Conservation (phyloP, 202 grass and related monocot species). For the Bolboschoenoplectus hybrid region DNA sequence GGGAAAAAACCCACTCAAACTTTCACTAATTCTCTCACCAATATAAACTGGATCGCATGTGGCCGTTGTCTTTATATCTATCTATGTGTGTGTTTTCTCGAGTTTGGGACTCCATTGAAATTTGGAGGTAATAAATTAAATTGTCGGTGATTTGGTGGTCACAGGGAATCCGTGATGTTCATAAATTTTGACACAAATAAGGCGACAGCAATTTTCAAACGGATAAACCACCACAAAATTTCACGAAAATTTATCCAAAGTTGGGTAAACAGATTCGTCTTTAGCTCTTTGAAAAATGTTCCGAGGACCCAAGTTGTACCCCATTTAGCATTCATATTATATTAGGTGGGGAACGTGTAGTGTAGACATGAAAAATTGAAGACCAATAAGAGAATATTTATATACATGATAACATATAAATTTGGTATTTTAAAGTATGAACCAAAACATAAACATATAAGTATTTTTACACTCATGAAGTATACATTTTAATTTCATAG, state of each 20-base stretch:
- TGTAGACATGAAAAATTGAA: not conserved
- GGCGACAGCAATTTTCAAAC: slow-evolving; percentile 19
- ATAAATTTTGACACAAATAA: slow-evolving; percentile 33
- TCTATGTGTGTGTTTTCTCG: not conserved
- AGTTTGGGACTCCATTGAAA: not conserved
- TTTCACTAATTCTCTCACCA: slow-evolving; percentile 24
- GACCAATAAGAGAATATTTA: not conserved
- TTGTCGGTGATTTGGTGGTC: not conserved
- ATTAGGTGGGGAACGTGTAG: not conserved
- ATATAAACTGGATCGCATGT: not conserved
- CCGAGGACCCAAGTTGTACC: slow-evolving; percentile 19
- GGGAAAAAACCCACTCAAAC: slow-evolving; percentile 16
- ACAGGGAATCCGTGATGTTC: slow-evolving; percentile 27
- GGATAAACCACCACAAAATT: slow-evolving; percentile 34
- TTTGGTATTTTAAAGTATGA: no score
- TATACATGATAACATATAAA: no score
- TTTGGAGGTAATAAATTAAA: no score
- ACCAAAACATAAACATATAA: no score
- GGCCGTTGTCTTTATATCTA: not conserved
- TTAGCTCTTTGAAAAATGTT: not conserved
- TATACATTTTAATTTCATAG: not conserved
- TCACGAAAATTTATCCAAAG: slow-evolving; percentile 33
- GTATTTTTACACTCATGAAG: not conserved
- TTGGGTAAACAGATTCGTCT: slow-evolving; percentile 30
- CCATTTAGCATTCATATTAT: not conserved